Evolutionary conservation across 257 asterid genomes (phyloP).

Genomic region (Knoxia roxburghii): DNA sequence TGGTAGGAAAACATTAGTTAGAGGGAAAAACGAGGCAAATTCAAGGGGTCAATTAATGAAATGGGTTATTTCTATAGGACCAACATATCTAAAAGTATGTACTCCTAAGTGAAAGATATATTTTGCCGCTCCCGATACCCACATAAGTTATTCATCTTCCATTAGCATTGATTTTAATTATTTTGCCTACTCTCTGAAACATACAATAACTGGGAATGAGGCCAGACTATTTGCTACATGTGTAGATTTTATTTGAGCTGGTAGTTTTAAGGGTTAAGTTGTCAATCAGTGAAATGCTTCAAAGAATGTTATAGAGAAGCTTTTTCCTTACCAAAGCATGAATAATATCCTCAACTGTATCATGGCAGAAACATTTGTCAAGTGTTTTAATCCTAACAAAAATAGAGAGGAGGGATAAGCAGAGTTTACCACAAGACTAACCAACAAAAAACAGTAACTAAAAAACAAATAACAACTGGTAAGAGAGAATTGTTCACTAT

Average conservation of each 20-base stretch:
- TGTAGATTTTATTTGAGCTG: too few relatives aligned
- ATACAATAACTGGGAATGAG: not conserved
- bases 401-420: slow-evolving; percentile 20
- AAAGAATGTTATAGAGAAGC: too few relatives aligned
- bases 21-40: too few relatives aligned
- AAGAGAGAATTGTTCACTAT: not conserved
- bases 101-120: too few relatives aligned
- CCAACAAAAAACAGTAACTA: not conserved
- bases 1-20: too few relatives aligned
- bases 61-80: too few relatives aligned
- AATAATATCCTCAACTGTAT: slow-evolving; percentile 83
- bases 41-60: too few relatives aligned
- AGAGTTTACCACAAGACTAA: not conserved
- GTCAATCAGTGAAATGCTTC: too few relatives aligned
- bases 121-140: too few relatives aligned
- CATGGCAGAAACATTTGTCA: slow-evolving; percentile 86
- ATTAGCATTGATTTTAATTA: not conserved
- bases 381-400: slow-evolving; percentile 58
- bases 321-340: slow-evolving; percentile 74
- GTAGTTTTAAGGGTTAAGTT: too few relatives aligned
- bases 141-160: not conserved
- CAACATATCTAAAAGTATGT: too few relatives aligned
- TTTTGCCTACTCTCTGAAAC: not conserved
- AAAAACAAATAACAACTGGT: not conserved
- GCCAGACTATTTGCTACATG: too few relatives aligned